Percentiles rank a stretch among this genome's conserved stretches.
Evolutionary conservation across 352 stramenopile species (phyloP).

Genomic region (Thalassiosira hispida): DNA sequence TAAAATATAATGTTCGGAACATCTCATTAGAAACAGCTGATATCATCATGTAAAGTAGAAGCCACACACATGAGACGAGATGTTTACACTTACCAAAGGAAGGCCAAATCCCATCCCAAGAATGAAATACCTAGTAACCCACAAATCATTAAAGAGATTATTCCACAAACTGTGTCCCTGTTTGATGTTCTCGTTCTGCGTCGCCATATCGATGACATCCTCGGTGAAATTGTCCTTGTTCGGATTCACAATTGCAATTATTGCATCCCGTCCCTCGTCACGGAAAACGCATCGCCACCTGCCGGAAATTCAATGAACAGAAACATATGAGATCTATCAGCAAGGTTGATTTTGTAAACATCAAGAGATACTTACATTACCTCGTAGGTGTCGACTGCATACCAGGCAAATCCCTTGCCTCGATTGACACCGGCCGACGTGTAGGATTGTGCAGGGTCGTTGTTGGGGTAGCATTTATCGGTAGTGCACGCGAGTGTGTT

Average conservation of each 20-base stretch:
- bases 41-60: no score
- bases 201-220: slow-evolving; percentile 26
- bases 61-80: not conserved
- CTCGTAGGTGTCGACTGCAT: slow-evolving; percentile 58
- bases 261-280: slow-evolving; percentile 21
- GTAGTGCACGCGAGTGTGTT: slow-evolving; percentile 56
- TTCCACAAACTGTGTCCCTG: slow-evolving; percentile 57
- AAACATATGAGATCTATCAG: no score
- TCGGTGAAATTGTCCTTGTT: slow-evolving; percentile 16
- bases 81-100: slow-evolving; percentile 41
- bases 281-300: slow-evolving; percentile 50
- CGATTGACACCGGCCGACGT: slow-evolving; percentile 48
- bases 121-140: slow-evolving; percentile 74
- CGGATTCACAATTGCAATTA: slow-evolving; percentile 35
- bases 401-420: slow-evolving; percentile 71
- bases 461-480: slow-evolving; percentile 54
- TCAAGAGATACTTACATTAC: no score
- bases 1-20: slow-evolving; percentile 13
- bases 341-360: no score
- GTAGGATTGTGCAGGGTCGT: slow-evolving; percentile 40
- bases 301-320: no score
- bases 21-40: not conserved
- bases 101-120: slow-evolving; percentile 84
- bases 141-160: slow-evolving; percentile 85
- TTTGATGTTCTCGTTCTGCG: slow-evolving; percentile 42